phyloP scores from a whole-genome alignment of 1,284 basidiomycete genomes.

The Heterobasidion parviporum region DNA sequence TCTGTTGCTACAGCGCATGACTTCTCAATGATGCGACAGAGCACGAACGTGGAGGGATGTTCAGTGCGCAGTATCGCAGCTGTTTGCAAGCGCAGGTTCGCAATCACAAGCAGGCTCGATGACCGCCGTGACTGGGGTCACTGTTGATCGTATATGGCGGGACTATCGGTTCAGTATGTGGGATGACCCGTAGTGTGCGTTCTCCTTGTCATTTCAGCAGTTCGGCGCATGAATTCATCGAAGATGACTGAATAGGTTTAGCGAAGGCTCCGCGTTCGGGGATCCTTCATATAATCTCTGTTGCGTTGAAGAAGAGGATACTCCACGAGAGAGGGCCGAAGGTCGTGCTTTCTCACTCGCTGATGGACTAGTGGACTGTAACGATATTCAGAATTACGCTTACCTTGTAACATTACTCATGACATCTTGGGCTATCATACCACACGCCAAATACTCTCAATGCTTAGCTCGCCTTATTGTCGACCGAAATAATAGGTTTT shows the following conservation, averaged over 20 bases:
- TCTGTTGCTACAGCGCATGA: neutral
- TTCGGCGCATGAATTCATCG: neutral
- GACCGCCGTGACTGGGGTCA: constrained; percentile 40
- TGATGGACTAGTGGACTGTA: neutral
- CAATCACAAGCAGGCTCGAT: constrained; percentile 15
- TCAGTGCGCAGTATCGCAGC: constrained; percentile 49
- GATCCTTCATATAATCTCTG: neutral
- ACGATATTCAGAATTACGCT: neutral
- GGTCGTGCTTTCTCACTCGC: neutral
- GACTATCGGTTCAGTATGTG: constrained; percentile 59
- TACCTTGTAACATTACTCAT: neutral
- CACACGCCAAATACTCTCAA: neutral
- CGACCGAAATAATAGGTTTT: neutral
- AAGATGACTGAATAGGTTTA: neutral
- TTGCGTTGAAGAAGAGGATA: neutral
- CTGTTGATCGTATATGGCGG: constrained; percentile 57
- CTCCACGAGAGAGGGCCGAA: neutral
- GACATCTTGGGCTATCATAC: neutral
- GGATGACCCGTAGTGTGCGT: constrained; percentile 13
- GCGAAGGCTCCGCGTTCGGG: neutral
- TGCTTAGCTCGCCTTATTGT: neutral
- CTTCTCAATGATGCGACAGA: constrained; percentile 23
- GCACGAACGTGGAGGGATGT: constrained; percentile 62
- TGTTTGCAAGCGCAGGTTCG: constrained; percentile 37
- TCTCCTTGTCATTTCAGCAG: neutral